Base-by-base conservation (phyloP, 768 basidiomycete species). In the Glaciozyma martinii region DNA sequence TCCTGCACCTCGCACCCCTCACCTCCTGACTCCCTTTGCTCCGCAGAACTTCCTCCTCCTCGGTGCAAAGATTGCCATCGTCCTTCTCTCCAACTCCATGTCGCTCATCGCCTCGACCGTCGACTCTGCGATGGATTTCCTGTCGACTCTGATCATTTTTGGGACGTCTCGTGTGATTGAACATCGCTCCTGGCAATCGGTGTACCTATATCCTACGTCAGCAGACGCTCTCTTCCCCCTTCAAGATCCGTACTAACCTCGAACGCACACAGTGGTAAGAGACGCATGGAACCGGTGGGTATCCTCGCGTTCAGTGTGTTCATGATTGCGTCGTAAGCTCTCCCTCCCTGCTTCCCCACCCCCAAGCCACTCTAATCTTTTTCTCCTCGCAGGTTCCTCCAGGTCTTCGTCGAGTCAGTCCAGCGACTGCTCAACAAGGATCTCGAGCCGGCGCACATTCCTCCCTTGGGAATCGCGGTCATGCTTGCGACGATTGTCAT, bases 351-450 rank as follows among this genome's bases (percentile, higher is more conserved):
- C 23, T 25, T 60, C 29, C 27, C 30, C 30, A 40, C n/a, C n/a
- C n/a, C n/a, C n/a, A n/a, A n/a, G n/a, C n/a, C n/a, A n/a, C n/a
- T n/a, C n/a, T n/a, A n/a, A n/a, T n/a, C n/a, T n/a, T n/a, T n/a
- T n/a, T n/a, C n/a, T n/a, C n/a, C 29, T n/a, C 25, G 21, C 25
- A 23, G 21, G 0, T 75, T 74, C 7, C 71, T 66, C 5, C 60
- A 78, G 63, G 77, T 79, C 30, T 75, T 78, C 59, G 77, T 79
- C 63, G 78, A 79, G 63, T 77, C 78, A 0, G 71, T 78, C 32
- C 70, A 76, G 47, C 61, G 77, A 64, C 72, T 60, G 59, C 60
- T 44, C 62, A 63, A 52, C 70, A 73, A 50, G 44, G 59, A 65
- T 66, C 73, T 54, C 67, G 72, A 46, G 61, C 57, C 25, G 61